Evolutionary conservation across 208 protist species (phyloP).

Genomic region (Leishmania turanica): DNA sequence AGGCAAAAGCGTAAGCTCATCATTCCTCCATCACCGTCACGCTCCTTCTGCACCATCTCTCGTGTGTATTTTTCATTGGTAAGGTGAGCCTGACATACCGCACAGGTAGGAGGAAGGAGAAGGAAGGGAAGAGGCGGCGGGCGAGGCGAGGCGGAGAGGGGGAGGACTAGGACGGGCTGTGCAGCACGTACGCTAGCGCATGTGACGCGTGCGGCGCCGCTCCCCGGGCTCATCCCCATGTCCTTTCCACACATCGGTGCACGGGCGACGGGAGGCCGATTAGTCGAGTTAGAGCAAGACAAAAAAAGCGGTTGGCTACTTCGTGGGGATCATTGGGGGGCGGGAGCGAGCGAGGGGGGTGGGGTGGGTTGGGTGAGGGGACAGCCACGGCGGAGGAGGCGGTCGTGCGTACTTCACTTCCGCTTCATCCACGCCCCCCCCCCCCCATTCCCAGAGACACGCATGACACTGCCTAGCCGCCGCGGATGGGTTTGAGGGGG

Average conservation of each 20-base stretch:
- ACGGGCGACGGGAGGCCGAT: not conserved
- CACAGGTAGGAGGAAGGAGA: not conserved
- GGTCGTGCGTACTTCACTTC: not conserved
- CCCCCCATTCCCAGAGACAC: not conserved
- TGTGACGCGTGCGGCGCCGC: not conserved
- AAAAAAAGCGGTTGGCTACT: not conserved
- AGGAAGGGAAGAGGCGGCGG: not conserved
- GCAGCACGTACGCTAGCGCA: not conserved
- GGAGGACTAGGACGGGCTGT: not conserved
- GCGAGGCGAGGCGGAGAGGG: not conserved
- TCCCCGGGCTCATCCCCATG: not conserved
- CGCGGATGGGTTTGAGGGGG: not conserved
- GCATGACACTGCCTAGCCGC: not conserved
- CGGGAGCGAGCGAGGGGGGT: too few relatives aligned
- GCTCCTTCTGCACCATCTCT: not conserved
- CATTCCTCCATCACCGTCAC: not conserved
- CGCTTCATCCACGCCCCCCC: too few relatives aligned
- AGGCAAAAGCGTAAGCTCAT: not conserved
- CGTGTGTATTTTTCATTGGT: not conserved
- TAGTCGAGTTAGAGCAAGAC: conserved; percentile 3
- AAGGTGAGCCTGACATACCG: not conserved
- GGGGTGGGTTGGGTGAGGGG: not conserved
- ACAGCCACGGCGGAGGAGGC: not conserved
- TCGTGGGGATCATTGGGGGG: not conserved
- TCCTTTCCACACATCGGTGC: not conserved